Base-by-base conservation (phyloP, 169 alveolate genomes). In the Babesia divergens region DNA sequence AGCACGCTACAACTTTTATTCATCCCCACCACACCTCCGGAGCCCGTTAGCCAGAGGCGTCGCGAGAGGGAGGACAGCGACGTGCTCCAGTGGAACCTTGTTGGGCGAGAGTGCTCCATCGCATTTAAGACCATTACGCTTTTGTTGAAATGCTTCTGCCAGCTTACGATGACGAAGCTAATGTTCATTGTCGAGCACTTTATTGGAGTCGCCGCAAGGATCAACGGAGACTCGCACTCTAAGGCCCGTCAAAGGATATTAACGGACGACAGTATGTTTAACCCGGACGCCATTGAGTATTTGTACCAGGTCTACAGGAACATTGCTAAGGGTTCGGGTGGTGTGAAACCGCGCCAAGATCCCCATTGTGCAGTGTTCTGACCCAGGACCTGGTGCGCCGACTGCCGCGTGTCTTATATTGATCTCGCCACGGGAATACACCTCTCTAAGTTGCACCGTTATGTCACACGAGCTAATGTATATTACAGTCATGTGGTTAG, bases 181-280 rank as follows among this genome's bases (percentile, higher is more conserved):
- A 35, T 74, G 77, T 60, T 74, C 20, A 62, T 74, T n/a, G 43
- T 43, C 34, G 84, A 74, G 44, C 68, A 62, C 29, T 74, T 52
- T 26, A 32, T 74, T 35, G 52, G 55, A 13, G 32, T 47, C 13
- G 75, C 67, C 13, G 66, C 84, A 16, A 22, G 49, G 42, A 43
- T 43, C 7, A 74, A 53, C 50, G 56, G 67, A 26, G 58, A 38
- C 24, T 9, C 55, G 29, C 58, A 49, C 35, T 0, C 58, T 18
- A 53, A 31, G 6, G 67, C 68, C n/a, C 66, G 68, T n/a, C 22
- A 50, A 34, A 74, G 50, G 37, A 37, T 74, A 3, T 51, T 74
- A 26, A 43, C 74, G 11, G 84, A 58, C 47, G 46, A 66, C 56
- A 62, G 58, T 35, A 3, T 46, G 34, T 16, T 59, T 40, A 11